These are phyloP conservation scores for Trametes meyenii DNA, from an alignment of 768 basidiomycete species.

Conservation along the genomic window DNA sequence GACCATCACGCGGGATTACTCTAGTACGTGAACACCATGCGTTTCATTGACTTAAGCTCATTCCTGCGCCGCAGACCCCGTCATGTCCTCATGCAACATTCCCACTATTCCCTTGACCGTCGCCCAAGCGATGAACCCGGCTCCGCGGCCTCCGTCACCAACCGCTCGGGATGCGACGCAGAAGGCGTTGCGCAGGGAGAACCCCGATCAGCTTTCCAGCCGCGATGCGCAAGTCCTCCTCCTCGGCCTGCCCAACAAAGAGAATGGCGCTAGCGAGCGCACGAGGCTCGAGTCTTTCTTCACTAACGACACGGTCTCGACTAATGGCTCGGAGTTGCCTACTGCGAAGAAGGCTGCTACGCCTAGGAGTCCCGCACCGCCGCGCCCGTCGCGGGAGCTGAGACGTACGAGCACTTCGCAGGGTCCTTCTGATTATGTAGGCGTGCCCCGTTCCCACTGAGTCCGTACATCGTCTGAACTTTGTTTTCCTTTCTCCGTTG, in stretches of 20 bases:
- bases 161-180: constrained; percentile 86
- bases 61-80: constrained; percentile 62
- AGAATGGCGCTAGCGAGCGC: constrained; percentile 46
- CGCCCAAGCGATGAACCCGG: constrained; percentile 96
- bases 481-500: constrained; percentile 2
- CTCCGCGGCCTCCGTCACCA: constrained; percentile 93
- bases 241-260: constrained; percentile 56
- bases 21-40: constrained; percentile 53
- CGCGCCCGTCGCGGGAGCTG: constrained; percentile 69
- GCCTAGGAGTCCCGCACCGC: constrained; percentile 45
- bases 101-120: constrained; percentile 94
- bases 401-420: constrained; percentile 41
- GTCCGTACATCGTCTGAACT: constrained; percentile 15
- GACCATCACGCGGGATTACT: constrained; percentile 92
- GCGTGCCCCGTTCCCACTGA: constrained; percentile 14
- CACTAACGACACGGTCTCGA: constrained; percentile 40
- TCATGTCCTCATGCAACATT: constrained; percentile 95
- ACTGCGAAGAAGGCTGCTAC: constrained; percentile 26
- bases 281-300: constrained; percentile 59
- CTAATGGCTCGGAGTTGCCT: constrained; percentile 36
- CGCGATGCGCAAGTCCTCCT: constrained; percentile 75
- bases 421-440: constrained; percentile 21
- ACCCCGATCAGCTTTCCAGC: constrained; percentile 78
- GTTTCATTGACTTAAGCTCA: constrained; percentile 21
- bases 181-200: constrained; percentile 81